Conservation (phyloP, 176 grass and related monocot species). For the bread wheat (Triticum aestivum) region IWGSC_CS_RefSeq_v2.1 NC_057804.1:53890119-53890618, state of each 20-base stretch:
- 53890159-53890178: not conserved
- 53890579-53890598: too few relatives aligned
- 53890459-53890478: not conserved
- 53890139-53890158: slow-evolving; percentile 1
- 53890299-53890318: not conserved
- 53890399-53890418: not conserved
- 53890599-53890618: slow-evolving; percentile 26
- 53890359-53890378: not conserved
- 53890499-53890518: not conserved
- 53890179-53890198: not conserved
- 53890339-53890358: not conserved
- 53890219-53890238: not conserved
- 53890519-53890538: too few relatives aligned
- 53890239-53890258: not conserved
- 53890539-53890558: not conserved
- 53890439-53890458: too few relatives aligned
- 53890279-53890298: not conserved
- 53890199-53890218: slow-evolving; percentile 4
- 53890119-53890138: slow-evolving; percentile 31
- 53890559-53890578: not conserved
- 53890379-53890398: not conserved
- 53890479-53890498: not conserved
- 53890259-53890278: not conserved
- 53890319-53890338: not conserved
- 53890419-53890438: not conserved